A percentile compares a stretch with the other conserved stretches of the same genome.
phyloP scores from a whole-genome alignment of 2,329 filamentous ascomycete species.

The Hypoxylon sp. region DNA sequence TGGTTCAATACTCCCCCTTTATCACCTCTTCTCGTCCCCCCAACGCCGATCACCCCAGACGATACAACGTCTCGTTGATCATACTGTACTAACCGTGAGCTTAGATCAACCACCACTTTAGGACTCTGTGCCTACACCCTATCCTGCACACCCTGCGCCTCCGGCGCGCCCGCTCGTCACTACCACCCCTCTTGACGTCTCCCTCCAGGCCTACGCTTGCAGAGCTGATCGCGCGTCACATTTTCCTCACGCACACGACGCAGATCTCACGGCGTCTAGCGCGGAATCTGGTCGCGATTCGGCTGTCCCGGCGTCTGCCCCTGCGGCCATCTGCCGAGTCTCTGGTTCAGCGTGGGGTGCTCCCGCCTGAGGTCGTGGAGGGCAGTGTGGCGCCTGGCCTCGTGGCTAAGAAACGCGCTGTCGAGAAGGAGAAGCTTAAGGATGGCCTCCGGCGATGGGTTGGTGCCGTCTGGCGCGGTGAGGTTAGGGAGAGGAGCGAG shows the following conservation, averaged over 20 bases:
- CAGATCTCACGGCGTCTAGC: slow-evolving; percentile 74
- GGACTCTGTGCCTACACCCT: slow-evolving; percentile 72
- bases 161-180: slow-evolving; percentile 65
- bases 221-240: slow-evolving; percentile 73
- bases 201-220: slow-evolving; percentile 70
- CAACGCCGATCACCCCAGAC: slow-evolving; percentile 14
- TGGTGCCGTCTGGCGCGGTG: slow-evolving; percentile 67
- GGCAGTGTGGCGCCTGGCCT: slow-evolving; percentile 68
- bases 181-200: slow-evolving; percentile 69
- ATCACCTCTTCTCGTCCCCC: slow-evolving; percentile 10
- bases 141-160: slow-evolving; percentile 74
- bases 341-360: slow-evolving; percentile 73
- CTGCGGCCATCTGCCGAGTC: slow-evolving; percentile 70
- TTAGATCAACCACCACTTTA: slow-evolving; percentile 73
- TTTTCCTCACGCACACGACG: slow-evolving; percentile 76
- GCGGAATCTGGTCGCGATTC: slow-evolving; percentile 74
- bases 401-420: slow-evolving; percentile 71
- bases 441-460: slow-evolving; percentile 76
- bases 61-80: slow-evolving; percentile 23
- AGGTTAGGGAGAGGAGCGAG: slow-evolving; percentile 65
- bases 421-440: slow-evolving; percentile 77
- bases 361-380: slow-evolving; percentile 73
- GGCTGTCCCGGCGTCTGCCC: slow-evolving; percentile 72
- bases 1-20: slow-evolving; percentile 31
- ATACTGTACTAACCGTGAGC: slow-evolving; percentile 33